phyloP scores from a whole-genome alignment of 495 filamentous ascomycete species.

The Hypoxylon fragiforme region DNA sequence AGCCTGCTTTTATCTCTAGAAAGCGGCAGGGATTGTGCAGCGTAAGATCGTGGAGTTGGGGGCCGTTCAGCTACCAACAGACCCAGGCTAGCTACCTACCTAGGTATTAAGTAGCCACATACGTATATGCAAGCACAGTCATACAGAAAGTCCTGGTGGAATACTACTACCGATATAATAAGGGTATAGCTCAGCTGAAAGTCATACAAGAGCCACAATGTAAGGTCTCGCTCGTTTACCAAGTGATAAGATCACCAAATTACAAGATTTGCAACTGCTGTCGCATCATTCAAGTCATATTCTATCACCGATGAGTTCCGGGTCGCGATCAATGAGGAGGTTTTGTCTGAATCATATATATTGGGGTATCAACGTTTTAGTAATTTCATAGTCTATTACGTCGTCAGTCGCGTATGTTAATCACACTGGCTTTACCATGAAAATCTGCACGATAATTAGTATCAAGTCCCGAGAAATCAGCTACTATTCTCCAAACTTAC shows the following conservation, averaged over 20 bases:
- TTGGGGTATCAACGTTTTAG: slow-evolving; percentile 22
- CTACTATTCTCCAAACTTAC: slow-evolving; percentile 1
- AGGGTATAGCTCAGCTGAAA: no score
- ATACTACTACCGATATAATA: not conserved
- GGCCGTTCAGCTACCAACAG: slow-evolving; percentile 3
- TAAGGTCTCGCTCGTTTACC: no score
- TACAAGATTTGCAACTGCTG: no score
- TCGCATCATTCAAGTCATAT: no score
- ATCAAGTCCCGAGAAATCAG: not conserved
- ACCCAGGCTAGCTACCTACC: no score
- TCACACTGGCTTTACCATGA: slow-evolving; percentile 32
- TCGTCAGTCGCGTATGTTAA: not conserved
- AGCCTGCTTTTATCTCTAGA: not conserved
- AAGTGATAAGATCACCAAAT: no score
- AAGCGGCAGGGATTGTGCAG: slow-evolving; percentile 1
- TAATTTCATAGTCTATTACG: slow-evolving; percentile 1
- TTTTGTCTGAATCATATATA: no score
- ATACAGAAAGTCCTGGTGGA: not conserved
- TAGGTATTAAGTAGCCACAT: no score
- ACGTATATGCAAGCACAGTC: slow-evolving; percentile 9
- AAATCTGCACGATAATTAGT: slow-evolving; percentile 22
- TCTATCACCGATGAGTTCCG: no score
- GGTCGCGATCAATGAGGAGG: no score
- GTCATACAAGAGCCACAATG: not conserved
- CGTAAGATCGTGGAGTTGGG: slow-evolving; percentile 3